These are phyloP conservation scores for Trichoderma atrobrunneum DNA, from an alignment of 2,329 filamentous ascomycete species.

Conservation along the genomic window DNA sequence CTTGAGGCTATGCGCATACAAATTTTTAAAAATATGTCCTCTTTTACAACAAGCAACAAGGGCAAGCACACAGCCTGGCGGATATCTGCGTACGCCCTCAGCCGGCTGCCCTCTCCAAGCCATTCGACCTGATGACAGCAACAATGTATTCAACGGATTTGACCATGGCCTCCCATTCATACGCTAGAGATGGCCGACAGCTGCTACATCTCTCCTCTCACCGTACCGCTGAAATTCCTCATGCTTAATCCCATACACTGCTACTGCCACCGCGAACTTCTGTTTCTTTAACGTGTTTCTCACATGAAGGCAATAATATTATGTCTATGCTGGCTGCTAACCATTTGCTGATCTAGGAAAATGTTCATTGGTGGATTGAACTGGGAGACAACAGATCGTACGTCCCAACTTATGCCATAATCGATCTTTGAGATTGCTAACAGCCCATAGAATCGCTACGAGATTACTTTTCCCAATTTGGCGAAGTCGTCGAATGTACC, in stretches of 20 bases:
- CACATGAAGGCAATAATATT: not conserved
- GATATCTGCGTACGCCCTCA: slow-evolving; percentile 1
- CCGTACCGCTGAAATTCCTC: not conserved
- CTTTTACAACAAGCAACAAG: not conserved
- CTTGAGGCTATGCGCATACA: not conserved
- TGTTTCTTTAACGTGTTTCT: not conserved
- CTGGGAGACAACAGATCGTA: slow-evolving; percentile 98
- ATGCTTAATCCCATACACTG: not conserved
- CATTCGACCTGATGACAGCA: not conserved
- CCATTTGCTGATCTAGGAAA: slow-evolving; percentile 60
- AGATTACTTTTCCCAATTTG: slow-evolving; percentile 97
- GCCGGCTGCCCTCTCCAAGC: not conserved
- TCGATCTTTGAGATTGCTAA: slow-evolving; percentile 19
- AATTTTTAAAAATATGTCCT: not conserved
- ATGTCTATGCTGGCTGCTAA: not conserved
- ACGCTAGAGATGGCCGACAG: not conserved
- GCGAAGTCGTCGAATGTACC: slow-evolving; percentile 94
- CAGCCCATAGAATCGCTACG: slow-evolving; percentile 75
- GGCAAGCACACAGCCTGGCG: not conserved
- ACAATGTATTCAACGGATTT: not conserved
- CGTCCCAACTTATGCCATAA: slow-evolving; percentile 37
- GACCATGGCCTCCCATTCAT: not conserved
- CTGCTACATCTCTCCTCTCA: not conserved
- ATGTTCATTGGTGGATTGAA: slow-evolving; percentile 99
- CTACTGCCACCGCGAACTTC: not conserved